These are phyloP conservation scores for Penicillium tannophilum DNA, from an alignment of 495 filamentous ascomycete genomes.

Conservation along the genomic window DNA sequence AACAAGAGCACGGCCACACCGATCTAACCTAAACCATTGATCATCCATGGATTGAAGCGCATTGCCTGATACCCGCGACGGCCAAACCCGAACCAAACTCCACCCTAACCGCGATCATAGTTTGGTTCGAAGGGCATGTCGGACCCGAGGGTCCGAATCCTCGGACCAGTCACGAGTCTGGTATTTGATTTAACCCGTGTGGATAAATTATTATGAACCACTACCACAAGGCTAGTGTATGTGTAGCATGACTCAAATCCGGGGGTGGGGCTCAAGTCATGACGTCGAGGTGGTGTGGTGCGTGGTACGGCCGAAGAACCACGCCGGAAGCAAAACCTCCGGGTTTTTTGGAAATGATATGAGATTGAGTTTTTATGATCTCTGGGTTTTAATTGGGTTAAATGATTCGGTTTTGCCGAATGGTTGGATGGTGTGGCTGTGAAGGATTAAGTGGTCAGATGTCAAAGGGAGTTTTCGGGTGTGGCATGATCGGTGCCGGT, in stretches of 20 bases:
- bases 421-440: not conserved
- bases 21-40: not conserved
- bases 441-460: not conserved
- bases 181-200: not conserved
- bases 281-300: not conserved
- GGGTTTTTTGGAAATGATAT: not conserved
- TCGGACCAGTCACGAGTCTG: not conserved
- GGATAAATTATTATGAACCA: not conserved
- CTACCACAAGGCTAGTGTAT: not conserved
- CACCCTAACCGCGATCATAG: not conserved
- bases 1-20: not conserved
- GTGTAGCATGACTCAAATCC: not conserved
- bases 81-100: conserved; percentile 3
- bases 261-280: not conserved
- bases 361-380: not conserved
- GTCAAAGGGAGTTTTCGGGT: not conserved
- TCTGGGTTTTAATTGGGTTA: not conserved
- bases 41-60: too few species aligned
- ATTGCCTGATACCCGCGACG: conserved; percentile 3
- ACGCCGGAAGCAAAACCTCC: not conserved
- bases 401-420: not conserved
- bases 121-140: not conserved
- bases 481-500: not conserved
- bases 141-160: not conserved
- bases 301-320: not conserved